Evolutionary conservation across 225 moss, liverwort and hornwort genomes (phyloP).

Genomic region (Pseudoscleropodium purum): DNA sequence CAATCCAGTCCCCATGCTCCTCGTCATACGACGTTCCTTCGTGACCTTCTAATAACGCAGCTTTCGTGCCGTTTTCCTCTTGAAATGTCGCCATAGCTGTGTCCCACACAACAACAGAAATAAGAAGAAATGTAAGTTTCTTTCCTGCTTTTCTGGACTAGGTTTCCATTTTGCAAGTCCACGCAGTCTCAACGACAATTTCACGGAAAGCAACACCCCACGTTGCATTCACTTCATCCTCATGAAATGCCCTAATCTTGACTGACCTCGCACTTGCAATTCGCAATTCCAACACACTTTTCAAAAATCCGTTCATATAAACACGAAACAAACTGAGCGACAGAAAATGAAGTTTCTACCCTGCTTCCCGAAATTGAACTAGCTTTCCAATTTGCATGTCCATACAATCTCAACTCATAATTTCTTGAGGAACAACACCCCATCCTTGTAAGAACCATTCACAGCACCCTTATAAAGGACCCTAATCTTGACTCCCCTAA

Average conservation of each 20-base stretch:
- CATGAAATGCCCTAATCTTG: background rate
- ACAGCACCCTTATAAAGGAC: background rate
- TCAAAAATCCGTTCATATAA: background rate
- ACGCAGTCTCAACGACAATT: background rate
- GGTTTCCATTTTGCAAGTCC: background rate
- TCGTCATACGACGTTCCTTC: constrained; percentile 28
- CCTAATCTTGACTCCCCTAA: background rate
- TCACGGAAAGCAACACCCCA: background rate
- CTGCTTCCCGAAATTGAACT: background rate
- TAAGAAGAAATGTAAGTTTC: background rate
- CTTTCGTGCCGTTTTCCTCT: constrained; percentile 5
- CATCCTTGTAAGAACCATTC: background rate
- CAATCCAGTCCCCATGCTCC: constrained; percentile 28
- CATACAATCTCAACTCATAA: background rate
- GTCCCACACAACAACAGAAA: background rate
- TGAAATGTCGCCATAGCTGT: constrained; percentile 20
- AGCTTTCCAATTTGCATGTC: background rate
- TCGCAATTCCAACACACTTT: background rate
- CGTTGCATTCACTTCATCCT: background rate
- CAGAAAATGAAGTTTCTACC: background rate
- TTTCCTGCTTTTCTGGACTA: background rate
- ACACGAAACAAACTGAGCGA: background rate
- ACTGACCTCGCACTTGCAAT: background rate
- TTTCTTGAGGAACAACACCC: background rate
- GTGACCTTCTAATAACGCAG: constrained; percentile 20